Conservation (phyloP, 352 stramenopile genomes). For the Plasmopara halstedii region DNA sequence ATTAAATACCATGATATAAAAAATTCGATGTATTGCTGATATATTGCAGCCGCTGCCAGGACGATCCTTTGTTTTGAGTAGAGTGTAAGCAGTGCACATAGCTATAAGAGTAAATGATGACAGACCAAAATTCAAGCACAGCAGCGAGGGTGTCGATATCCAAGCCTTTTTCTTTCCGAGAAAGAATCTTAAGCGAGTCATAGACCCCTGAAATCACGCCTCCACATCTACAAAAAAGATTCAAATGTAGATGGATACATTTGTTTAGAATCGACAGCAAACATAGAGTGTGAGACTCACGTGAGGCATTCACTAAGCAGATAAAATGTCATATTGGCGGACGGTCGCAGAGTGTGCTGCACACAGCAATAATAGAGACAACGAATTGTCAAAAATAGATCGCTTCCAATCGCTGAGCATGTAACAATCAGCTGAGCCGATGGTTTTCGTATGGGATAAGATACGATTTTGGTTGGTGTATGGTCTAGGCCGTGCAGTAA, state of each 20-base stretch:
- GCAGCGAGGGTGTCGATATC: conserved; percentile 36
- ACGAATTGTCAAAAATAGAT: too few relatives aligned
- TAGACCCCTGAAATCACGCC: conserved; percentile 55
- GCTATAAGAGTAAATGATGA: neutral
- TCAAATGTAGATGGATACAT: neutral
- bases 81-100: neutral
- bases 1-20: conserved; percentile 47
- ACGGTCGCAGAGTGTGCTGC: too few relatives aligned
- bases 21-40: conserved; percentile 63
- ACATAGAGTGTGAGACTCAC: conserved; percentile 16
- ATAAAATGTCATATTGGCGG: conserved; percentile 54
- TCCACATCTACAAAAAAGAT: conserved; percentile 28
- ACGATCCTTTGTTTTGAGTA: conserved; percentile 34
- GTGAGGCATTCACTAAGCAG: conserved; percentile 61
- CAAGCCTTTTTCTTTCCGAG: conserved; percentile 42
- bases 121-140: conserved; percentile 61
- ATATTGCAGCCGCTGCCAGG: conserved; percentile 40
- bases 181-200: conserved; percentile 65
- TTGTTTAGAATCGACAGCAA: neutral
- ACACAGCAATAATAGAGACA: too few relatives aligned
- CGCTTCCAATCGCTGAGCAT: too few relatives aligned
- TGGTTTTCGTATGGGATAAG: too few relatives aligned
- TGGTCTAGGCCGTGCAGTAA: too few relatives aligned
- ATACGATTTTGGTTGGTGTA: too few relatives aligned
- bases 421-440: too few relatives aligned